Percentiles rank a stretch among this genome's conserved stretches.
phyloP scores from a whole-genome alignment of 1,139 yeast species.

The Protomyces arabidopsidicola region DNA sequence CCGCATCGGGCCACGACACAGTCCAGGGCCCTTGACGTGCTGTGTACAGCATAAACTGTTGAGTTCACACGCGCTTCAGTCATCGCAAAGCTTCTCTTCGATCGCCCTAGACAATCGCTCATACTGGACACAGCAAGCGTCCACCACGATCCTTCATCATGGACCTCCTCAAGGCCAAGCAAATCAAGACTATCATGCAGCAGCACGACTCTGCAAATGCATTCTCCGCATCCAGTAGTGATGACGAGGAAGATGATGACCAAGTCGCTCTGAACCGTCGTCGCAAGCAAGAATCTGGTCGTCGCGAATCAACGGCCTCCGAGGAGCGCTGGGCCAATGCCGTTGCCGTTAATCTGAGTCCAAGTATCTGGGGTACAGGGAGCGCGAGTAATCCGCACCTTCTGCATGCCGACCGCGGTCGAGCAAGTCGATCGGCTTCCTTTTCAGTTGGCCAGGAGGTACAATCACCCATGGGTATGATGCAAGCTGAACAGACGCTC shows the following conservation, averaged over 20 bases:
- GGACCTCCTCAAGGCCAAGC: constrained; percentile 23
- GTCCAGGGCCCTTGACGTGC: too few species aligned
- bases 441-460: constrained; percentile 19
- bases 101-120: too few species aligned
- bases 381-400: neutral
- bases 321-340: constrained; percentile 22
- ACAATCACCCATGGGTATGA: neutral
- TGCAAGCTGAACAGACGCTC: neutral
- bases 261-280: neutral
- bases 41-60: too few species aligned
- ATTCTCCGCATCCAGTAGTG: constrained; percentile 13
- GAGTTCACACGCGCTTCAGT: too few species aligned
- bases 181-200: constrained; percentile 20
- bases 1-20: too few species aligned
- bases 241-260: constrained; percentile 18
- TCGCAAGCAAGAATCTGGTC: neutral
- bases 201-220: constrained; percentile 7
- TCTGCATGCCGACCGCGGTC: constrained; percentile 11
- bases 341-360: constrained; percentile 1
- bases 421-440: constrained; percentile 17
- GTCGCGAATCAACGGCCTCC: constrained; percentile 18
- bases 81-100: too few species aligned
- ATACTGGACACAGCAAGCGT: too few species aligned
- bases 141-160: neutral
- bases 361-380: constrained; percentile 6